Base-by-base conservation (phyloP, 768 basidiomycete genomes). In the Trametes cinnabarina region DNA sequence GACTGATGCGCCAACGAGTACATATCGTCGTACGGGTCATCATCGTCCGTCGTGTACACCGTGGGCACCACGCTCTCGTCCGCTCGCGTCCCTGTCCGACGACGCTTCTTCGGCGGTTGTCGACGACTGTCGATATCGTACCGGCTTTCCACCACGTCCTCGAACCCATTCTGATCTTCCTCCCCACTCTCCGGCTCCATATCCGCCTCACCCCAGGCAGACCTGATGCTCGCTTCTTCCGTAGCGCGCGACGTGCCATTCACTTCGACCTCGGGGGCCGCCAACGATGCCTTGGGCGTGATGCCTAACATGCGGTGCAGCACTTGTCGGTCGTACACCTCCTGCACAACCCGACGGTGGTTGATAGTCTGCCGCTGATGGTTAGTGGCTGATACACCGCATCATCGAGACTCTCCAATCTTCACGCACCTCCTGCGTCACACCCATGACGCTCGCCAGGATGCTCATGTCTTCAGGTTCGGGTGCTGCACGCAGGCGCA, bases 401-500 rank as follows among this genome's bases (percentile, higher is more conserved):
- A 32, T 41, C 44, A 41, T 44, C 34, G 26, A 61, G 41, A 35
- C 39, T 39, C 37, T 12, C 17, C 3, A 23, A 12, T n/a, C n/a
- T 25, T 34, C 53, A 63, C 79, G 62, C 60, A 90, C 93, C 81
- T 94, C 90, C 68, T 88, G 85, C 2, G 92, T 89, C 6, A 96
- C 81, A 10, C 89, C 87, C 76, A 96, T 79, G 28, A 97, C 82
- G 30, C 81, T 87, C 3, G 86, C 82, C 42, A 97, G 69, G 51
- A 96, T 87, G 66, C 90, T 92, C 80, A 88, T 74, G 47, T 89
- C 86, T 39, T 85, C 83, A 3, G 81, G 75, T 23, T 82, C 76
- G 40, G 77, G 73, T 14, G 70, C 68, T 47, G 76, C 67, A 1
- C 75, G 71, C 34, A 90, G 71, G 26, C 69, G 73, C 32, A 80